Percentiles rank a stretch among this genome's conserved stretches.
Evolutionary conservation across 2,329 filamentous ascomycete species (phyloP).

Genomic region (Blumeria hordei): DNA sequence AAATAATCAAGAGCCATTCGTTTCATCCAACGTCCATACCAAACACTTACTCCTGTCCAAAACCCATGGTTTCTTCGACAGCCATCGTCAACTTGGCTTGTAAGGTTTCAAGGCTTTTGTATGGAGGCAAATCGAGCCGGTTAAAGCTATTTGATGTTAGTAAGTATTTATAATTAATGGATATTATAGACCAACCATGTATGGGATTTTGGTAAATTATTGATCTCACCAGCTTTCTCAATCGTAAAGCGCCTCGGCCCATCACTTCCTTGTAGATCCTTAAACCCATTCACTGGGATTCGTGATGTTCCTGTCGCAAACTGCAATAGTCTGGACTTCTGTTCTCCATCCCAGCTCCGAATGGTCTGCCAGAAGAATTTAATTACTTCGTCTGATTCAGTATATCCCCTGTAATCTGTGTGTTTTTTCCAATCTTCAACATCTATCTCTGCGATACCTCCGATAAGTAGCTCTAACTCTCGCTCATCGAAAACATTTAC

Average conservation of each 20-base stretch:
- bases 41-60: slow-evolving; percentile 59
- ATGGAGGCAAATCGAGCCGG: slow-evolving; percentile 78
- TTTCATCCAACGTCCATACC: too few relatives aligned
- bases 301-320: slow-evolving; percentile 94
- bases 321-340: slow-evolving; percentile 86
- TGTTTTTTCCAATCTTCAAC: slow-evolving; percentile 99
- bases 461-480: slow-evolving; percentile 85
- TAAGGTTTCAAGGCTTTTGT: slow-evolving; percentile 68
- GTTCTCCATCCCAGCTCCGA: slow-evolving; percentile 88
- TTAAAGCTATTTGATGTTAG: slow-evolving; percentile 48
- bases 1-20: too few relatives aligned
- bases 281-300: slow-evolving; percentile 98
- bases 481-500: slow-evolving; percentile 98
- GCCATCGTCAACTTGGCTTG: slow-evolving; percentile 85
- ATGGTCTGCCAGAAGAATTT: slow-evolving; percentile 99
- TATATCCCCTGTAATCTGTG: slow-evolving; percentile 96
- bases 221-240: slow-evolving; percentile 82
- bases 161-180: not conserved
- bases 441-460: slow-evolving; percentile 98
- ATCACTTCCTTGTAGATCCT: slow-evolving; percentile 92
- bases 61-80: slow-evolving; percentile 95
- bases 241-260: slow-evolving; percentile 91
- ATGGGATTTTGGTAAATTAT: slow-evolving; percentile 84
- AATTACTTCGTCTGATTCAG: slow-evolving; percentile 89
- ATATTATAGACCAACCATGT: slow-evolving; percentile 49